phyloP scores from a whole-genome alignment of 768 basidiomycete species.

The Phlebiopsis gigantea region DNA sequence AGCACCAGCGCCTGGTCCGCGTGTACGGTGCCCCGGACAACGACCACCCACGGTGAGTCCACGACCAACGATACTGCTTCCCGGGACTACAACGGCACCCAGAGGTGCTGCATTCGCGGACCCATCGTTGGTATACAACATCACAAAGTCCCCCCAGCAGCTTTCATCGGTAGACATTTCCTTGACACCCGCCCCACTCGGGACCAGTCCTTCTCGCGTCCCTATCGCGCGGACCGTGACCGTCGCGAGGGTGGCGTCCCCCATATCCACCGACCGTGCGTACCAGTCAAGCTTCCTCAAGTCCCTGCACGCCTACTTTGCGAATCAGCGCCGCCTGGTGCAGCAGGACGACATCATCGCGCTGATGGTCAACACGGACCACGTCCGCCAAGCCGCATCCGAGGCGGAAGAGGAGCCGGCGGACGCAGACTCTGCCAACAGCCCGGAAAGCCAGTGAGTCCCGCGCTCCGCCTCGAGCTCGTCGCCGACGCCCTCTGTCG shows the following conservation, averaged over 20 bases:
- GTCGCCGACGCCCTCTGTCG: too few species aligned
- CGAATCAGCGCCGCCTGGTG: conserved; percentile 46
- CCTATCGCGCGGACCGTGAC: conserved; percentile 68
- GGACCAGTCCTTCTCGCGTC: conserved; percentile 49
- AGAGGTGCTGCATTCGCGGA: conserved; percentile 13
- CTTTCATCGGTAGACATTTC: conserved; percentile 22
- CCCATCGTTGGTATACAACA: conserved; percentile 17
- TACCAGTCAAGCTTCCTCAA: conserved; percentile 60
- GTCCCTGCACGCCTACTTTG: conserved; percentile 62
- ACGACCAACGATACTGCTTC: background rate
- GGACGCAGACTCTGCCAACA: background rate
- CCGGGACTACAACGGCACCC: background rate
- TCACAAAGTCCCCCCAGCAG: conserved; percentile 15
- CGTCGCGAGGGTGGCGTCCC: conserved; percentile 77
- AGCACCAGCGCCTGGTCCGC: conserved; percentile 48
- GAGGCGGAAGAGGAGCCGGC: conserved; percentile 5
- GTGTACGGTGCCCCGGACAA: conserved; percentile 44
- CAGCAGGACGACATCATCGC: conserved; percentile 73
- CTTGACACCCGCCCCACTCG: conserved; percentile 56
- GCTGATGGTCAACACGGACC: conserved; percentile 55
- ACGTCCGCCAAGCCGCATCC: conserved; percentile 14
- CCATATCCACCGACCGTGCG: conserved; percentile 55
- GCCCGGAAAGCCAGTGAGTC: background rate
- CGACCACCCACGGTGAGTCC: conserved; percentile 1
- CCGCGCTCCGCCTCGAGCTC: background rate